Base-by-base conservation (phyloP, 2,329 filamentous ascomycete genomes). In the Penicillium sp. region DNA sequence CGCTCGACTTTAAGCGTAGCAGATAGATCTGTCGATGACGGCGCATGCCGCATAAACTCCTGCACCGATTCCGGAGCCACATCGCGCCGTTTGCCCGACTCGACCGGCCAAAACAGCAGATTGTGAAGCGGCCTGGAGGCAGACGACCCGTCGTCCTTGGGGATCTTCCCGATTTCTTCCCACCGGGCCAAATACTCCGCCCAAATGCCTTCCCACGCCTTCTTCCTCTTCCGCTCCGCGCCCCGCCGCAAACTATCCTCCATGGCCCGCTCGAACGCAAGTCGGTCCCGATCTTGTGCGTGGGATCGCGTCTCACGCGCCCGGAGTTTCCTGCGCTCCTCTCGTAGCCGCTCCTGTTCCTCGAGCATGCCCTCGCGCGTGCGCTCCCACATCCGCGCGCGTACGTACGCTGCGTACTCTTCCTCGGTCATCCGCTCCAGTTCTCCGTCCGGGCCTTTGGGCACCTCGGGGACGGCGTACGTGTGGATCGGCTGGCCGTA, bases 401-500 rank as follows among this genome's bases (percentile, higher is more conserved):
- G 81, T 26, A 98, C 91, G 63, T 90, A 85, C 2, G 81, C 74
- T 0, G 87, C 86, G 62, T 97, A 98, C 63, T 96, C 86, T 18
- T 97, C 90, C 54, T 97, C 93, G 7, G 76, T 82, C 91, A 97
- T 97, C 48, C 76, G 77, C 65, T 95, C 88, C 9, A 95, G 72
- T 43, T 76, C 72, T 11, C 78, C 79, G 53, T 68, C 35, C 50
- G 69, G 36, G 57, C 77, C 77, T 59, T 72, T 57, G 49, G 65
- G 54, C 1, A 59, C 58, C 29, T 69, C 65, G 0, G 75, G 73
- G 17, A 77, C 73, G 0, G 79, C 62, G 61, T 94, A 96, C 5
- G 81, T 79, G 65, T 96, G 89, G 34, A 97, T 85, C 0, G 93
- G 91, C 63, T 97, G 91, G 1, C 89, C 90, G 67, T 97, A 98